Evolutionary conservation across 2,329 filamentous ascomycete species (phyloP), one percentile per base, ranked within the genome.

Genomic region (Trichoderma sp.): DNA sequence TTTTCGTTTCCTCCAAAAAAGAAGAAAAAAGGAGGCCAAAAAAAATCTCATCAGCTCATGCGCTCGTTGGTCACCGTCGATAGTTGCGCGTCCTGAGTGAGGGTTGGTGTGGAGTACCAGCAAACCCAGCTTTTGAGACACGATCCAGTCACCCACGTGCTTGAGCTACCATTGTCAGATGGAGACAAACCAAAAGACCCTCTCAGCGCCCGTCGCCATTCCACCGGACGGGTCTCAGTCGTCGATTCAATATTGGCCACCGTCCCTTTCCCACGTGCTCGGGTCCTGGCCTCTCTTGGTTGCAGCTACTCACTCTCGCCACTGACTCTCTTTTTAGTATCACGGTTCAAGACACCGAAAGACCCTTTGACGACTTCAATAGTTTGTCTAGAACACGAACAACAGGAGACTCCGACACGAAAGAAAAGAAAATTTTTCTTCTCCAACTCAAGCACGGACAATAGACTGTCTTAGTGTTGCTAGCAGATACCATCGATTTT

Each of bases 91-190:
- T 59, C 29, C 31, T 8, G 63, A 50, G 62, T 12, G 21, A 67
- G 63, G 29, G 63, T 45, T 62, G 60, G 41, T 56, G 63, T 66
- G 71, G 71, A 56, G 11, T 56, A 75, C 8, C 16, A 53, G 12
- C 24, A 31, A 29, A 62, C 5, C 38, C 24, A 31, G 64, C 29
- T 66, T 45, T 16, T 11, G 50, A 27, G 21, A 64, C 24, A 53
- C 5, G 3, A 33, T 72, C n/a, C 50, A 38, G 45, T n/a, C 62
- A 18, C 71, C 71, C 72, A 75, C 72, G 72, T 75, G 72, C 53
- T 56, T 35, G 35, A 63, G 72, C 72, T 50, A 29, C 35, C 24
- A 16, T 18, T 45, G 33, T 60, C 50, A 41, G 63, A 74, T 67
- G 33, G 71, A 67, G n/a, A 45, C 63, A 9, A 14, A 60, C 29